These are phyloP conservation scores for Persicaria maculosa DNA, from an alignment of 148 eudicot genomes.

Conservation along the genomic window DNA sequence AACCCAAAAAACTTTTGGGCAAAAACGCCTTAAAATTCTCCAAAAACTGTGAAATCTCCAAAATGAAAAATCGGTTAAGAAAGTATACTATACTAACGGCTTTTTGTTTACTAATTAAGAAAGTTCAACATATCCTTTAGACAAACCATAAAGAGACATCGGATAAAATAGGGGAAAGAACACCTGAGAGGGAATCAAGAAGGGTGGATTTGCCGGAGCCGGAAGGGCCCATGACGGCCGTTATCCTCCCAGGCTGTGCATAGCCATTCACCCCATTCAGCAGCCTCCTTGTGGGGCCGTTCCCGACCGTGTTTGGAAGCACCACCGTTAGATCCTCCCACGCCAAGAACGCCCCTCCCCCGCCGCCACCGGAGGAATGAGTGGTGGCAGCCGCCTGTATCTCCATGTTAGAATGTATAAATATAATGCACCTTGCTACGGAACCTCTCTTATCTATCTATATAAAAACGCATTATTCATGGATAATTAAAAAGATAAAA, in stretches of 20 bases:
- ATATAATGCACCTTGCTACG: too few species aligned
- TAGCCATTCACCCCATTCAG: constrained; percentile 36
- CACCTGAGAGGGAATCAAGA: constrained; percentile 49
- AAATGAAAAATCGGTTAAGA: too few species aligned
- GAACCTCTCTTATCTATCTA: too few species aligned
- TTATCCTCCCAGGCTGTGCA: constrained; percentile 39
- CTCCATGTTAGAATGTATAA: neutral
- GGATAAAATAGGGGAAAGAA: neutral
- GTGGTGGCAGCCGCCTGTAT: constrained; percentile 6
- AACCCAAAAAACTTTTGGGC: too few species aligned
- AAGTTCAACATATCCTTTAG: too few species aligned
- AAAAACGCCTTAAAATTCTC: too few species aligned
- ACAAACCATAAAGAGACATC: neutral
- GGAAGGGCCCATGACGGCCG: constrained; percentile 59
- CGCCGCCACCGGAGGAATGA: neutral
- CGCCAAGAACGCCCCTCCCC: constrained; percentile 24
- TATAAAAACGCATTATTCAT: too few species aligned
- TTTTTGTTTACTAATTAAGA: too few species aligned
- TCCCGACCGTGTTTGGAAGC: constrained; percentile 28
- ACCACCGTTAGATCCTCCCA: constrained; percentile 50
- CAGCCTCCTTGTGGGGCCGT: constrained; percentile 30
- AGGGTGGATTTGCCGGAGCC: constrained; percentile 59
- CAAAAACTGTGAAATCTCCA: too few species aligned
- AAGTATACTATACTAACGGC: too few species aligned
- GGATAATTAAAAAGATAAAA: too few species aligned